Base-by-base conservation (phyloP, 192 early-diverging fungal species). In the Coemansia sp. region DNA sequence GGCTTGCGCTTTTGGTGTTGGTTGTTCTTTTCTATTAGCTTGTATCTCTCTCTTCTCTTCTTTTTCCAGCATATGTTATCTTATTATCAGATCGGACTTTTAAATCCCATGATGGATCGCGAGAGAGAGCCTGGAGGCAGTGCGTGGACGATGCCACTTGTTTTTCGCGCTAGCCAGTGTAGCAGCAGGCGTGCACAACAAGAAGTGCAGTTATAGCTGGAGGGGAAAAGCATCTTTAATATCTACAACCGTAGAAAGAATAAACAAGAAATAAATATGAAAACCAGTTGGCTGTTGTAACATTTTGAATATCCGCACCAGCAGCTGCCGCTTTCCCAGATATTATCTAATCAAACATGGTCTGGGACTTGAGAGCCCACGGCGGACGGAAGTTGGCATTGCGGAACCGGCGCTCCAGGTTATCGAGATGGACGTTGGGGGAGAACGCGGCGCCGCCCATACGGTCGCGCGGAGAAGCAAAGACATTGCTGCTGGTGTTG, bases 381-480 rank as follows among this genome's bases (percentile, higher is more conserved):
- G 80, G 80, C 9, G 80, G 80, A 46, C 80, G 80, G 50, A 83
- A 83, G 64, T 83, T 83, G 19, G 80, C 80, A 22, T 83, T 83
- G 56, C 80, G 65, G 67, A 83, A 83, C 38, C 80, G 57, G 40
- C 75, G 80, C 64, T 83, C 80, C 22, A 83, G 54, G 60, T 83
- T 77, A 20, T 83, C 80, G 13, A 83, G 66, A 44, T 83, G 75
- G 16, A 57, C 69, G 56, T 71, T 75, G 0, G 80, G 75, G 46
- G 72, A 62, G 57, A 82, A 82, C 2, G 37, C 58, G 0, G 67
- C 37, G 0, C 25, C 58, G 7, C 41, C 25, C 7, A 38, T 38
- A 40, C 68, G 62, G 11, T 48, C 54, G 32, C 57, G 65, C 7
- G 75, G 71, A 13, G 69, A 67, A 7, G 51, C 60, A 48, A 63